Percentiles rank a stretch among this genome's conserved stretches.
Conservation (phyloP, 2,329 filamentous ascomycete species). For the Chaetoscypha palmicola region DNA sequence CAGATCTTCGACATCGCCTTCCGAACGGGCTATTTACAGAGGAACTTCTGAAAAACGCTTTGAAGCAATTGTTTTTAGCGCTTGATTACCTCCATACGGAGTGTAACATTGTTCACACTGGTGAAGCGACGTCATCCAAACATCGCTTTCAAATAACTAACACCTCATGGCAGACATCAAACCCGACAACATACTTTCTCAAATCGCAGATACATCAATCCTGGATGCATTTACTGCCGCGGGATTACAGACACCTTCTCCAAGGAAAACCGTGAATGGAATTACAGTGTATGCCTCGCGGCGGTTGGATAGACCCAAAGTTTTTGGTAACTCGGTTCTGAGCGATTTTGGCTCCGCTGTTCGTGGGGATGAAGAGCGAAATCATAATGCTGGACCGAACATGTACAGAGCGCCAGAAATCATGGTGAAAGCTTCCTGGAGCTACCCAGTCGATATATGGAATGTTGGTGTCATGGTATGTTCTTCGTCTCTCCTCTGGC, state of each 20-base stretch:
- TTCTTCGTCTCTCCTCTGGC: no score
- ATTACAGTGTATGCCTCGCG: slow-evolving; percentile 38
- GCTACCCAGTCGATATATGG: not conserved
- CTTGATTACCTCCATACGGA: slow-evolving; percentile 40
- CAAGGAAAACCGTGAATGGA: slow-evolving; percentile 36
- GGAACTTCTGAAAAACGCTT: slow-evolving; percentile 29
- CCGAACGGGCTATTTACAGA: slow-evolving; percentile 22
- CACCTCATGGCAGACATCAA: slow-evolving; percentile 41
- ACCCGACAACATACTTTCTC: slow-evolving; percentile 40
- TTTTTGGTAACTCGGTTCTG: slow-evolving; percentile 32
- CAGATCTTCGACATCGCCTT: slow-evolving; percentile 35
- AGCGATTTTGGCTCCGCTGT: slow-evolving; percentile 45
- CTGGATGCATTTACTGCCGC: slow-evolving; percentile 12
- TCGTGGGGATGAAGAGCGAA: slow-evolving; percentile 30
- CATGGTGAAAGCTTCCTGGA: not conserved
- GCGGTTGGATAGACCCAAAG: slow-evolving; percentile 31
- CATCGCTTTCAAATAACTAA: no score
- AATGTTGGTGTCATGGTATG: not conserved
- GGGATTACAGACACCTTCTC: slow-evolving; percentile 31
- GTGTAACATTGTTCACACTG: slow-evolving; percentile 39
- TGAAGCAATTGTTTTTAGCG: slow-evolving; percentile 35
- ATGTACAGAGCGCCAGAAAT: not conserved
- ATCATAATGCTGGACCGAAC: slow-evolving; percentile 25
- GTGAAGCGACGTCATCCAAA: no score
- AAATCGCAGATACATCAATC: slow-evolving; percentile 19